Evolutionary conservation across 2,329 filamentous ascomycete species (phyloP).

Genomic region (Xylariaceae sp.): DNA sequence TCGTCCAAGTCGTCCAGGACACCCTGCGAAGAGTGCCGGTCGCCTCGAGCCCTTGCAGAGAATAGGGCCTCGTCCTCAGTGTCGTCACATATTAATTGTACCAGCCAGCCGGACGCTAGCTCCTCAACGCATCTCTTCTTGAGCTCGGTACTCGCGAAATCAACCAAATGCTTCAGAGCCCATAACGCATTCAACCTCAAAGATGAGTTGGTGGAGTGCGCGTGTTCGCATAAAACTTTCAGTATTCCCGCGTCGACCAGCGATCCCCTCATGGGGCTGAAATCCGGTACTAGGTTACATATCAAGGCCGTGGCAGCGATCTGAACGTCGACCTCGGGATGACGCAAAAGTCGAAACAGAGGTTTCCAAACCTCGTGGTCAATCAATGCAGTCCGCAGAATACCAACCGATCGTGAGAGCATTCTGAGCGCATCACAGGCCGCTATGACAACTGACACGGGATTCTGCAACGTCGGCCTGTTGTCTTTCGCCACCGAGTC

Average conservation of each 20-base stretch:
- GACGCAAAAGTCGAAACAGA: slow-evolving; percentile 65
- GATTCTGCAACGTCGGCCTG: too few relatives aligned
- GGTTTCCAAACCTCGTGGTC: slow-evolving; percentile 77
- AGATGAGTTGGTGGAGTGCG: slow-evolving; percentile 70
- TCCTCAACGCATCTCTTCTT: slow-evolving; percentile 74
- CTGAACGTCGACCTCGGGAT: slow-evolving; percentile 70
- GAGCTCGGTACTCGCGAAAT: slow-evolving; percentile 60
- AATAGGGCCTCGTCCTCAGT: slow-evolving; percentile 45
- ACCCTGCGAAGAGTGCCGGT: slow-evolving; percentile 14
- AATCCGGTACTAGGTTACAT: slow-evolving; percentile 78
- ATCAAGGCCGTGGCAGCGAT: slow-evolving; percentile 79
- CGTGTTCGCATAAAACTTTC: slow-evolving; percentile 72
- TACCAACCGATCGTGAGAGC: slow-evolving; percentile 75
- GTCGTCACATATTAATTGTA: slow-evolving; percentile 65
- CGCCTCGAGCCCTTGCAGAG: slow-evolving; percentile 27
- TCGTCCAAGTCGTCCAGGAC: slow-evolving; percentile 42
- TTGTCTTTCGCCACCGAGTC: too few relatives aligned
- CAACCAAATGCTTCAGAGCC: slow-evolving; percentile 86
- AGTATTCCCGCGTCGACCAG: slow-evolving; percentile 69
- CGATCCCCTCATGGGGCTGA: slow-evolving; percentile 81
- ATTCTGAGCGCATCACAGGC: slow-evolving; percentile 77
- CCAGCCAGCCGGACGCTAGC: slow-evolving; percentile 71
- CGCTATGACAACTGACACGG: slow-evolving; percentile 69
- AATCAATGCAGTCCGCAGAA: slow-evolving; percentile 77
- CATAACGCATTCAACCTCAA: slow-evolving; percentile 81